Base-by-base conservation (phyloP, 495 filamentous ascomycete species). In the Annulohypoxylon bovei region DNA sequence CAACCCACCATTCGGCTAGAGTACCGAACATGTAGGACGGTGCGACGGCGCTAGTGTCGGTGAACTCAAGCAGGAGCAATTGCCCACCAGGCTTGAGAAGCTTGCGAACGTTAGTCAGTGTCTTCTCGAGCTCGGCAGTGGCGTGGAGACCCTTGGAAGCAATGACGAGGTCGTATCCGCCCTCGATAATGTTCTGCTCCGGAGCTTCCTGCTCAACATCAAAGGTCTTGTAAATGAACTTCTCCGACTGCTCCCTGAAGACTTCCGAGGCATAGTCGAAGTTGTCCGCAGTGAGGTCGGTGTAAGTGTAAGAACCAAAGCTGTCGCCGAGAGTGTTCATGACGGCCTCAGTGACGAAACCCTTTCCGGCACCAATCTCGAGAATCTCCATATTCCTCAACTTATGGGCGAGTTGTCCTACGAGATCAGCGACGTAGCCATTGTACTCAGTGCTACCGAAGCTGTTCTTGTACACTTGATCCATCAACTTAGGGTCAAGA, bases 41-140 rank as follows among this genome's bases (percentile, higher is more conserved):
- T 53, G 76, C 65, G 49, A 81, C 62, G 9, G 49, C 7, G 67
- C 72, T 72, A 12, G 76, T 71, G 37, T 81, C 69, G 81, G 49
- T 86, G 20, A 84, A 20, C 62, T 89, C 87, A 0, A 81, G 39
- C 6, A 86, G 9, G 1, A 88, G 20, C 2, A 89, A 58, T 52
- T 80, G 79, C 0, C 87, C 87, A 33, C 85, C 86, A 11, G 87
- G 86, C 65, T 84, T 87, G n/a, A 90, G 61, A 0, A 90, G 74
- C 25, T 72, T 61, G 1, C 80, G 78, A 0, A 79, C 60, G 70
- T 88, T 81, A 0, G 18, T 22, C 33, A 89, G 30, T 1, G 79
- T 84, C 9, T 76, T 67, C 4, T 80, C 57, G 0, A 87, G 55
- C 8, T 70, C 62, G 3, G 52, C 57, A 0, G 85, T 88, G 1